Evolutionary conservation across 176 grass and related monocot species (phyloP).

Genomic region (Oryza meridionalis): DNA sequence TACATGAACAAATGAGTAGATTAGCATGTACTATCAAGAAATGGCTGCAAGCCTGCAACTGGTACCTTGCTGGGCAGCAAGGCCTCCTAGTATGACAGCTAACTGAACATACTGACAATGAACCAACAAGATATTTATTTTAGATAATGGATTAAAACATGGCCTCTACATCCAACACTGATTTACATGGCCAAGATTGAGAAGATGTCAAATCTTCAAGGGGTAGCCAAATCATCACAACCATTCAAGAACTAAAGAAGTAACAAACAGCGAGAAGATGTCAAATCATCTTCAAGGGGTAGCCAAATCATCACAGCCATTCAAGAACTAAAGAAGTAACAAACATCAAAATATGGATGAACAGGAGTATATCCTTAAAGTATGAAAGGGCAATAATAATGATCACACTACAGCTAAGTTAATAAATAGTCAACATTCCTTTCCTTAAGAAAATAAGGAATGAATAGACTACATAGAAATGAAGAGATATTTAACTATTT

Average conservation of each 20-base stretch:
- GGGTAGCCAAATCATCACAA: conserved; percentile 26
- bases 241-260: neutral
- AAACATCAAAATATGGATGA: neutral
- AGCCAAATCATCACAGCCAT: conserved; percentile 20
- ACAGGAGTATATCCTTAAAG: neutral
- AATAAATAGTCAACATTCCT: neutral
- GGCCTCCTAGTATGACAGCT: neutral
- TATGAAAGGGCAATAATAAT: neutral
- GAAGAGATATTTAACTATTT: too few species aligned
- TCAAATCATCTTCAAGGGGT: neutral
- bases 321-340: neutral
- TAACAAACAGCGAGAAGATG: neutral
- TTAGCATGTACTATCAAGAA: conserved; percentile 7
- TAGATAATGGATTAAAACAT: too few species aligned
- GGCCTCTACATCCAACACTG: too few species aligned
- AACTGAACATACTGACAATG: neutral
- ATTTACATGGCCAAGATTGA: neutral
- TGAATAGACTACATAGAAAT: too few species aligned
- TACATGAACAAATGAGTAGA: neutral
- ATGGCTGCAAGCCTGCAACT: neutral
- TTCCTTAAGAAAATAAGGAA: too few species aligned
- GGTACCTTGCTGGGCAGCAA: conserved; percentile 17
- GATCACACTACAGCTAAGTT: neutral
- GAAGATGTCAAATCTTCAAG: neutral
- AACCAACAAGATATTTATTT: neutral